Percentiles rank a stretch among this genome's conserved stretches.
phyloP scores from a whole-genome alignment of 176 grass and related monocot species.

The Oryza glumipatula region DNA sequence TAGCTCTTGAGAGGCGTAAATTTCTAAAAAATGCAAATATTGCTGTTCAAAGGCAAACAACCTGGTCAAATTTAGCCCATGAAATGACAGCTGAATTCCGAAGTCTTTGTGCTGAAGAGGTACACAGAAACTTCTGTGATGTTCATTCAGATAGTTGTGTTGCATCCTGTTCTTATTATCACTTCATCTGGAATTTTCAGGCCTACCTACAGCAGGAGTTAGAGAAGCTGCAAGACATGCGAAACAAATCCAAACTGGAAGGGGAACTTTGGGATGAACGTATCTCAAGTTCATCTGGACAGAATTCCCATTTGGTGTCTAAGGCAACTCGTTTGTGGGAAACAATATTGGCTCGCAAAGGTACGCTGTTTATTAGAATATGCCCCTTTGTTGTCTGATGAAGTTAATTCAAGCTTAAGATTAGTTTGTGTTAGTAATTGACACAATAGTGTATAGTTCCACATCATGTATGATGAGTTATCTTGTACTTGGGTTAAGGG shows the following conservation, averaged over 20 bases:
- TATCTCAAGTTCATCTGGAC: slow-evolving; percentile 73
- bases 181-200: slow-evolving; percentile 57
- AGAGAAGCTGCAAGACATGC: slow-evolving; percentile 89
- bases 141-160: slow-evolving; percentile 35
- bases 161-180: slow-evolving; percentile 30
- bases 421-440: neutral
- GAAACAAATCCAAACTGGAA: slow-evolving; percentile 95
- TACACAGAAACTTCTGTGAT: slow-evolving; percentile 45
- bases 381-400: neutral
- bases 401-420: slow-evolving; percentile 12
- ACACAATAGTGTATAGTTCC: neutral
- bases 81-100: slow-evolving; percentile 99
- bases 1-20: slow-evolving; percentile 93
- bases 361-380: slow-evolving; percentile 48
- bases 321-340: slow-evolving; percentile 95
- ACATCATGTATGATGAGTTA: neutral
- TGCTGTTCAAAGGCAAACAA: slow-evolving; percentile 87
- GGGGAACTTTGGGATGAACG: slow-evolving; percentile 88
- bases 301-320: slow-evolving; percentile 91
- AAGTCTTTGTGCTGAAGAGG: slow-evolving; percentile 99
- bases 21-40: slow-evolving; percentile 96
- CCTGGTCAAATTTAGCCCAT: slow-evolving; percentile 96
- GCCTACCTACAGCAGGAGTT: slow-evolving; percentile 98
- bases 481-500: neutral
- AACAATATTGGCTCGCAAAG: slow-evolving; percentile 93